Percentiles rank a stretch among this genome's conserved stretches.
Conservation (phyloP, 148 eudicot genomes). For the Chenopodium suecicum region DNA sequence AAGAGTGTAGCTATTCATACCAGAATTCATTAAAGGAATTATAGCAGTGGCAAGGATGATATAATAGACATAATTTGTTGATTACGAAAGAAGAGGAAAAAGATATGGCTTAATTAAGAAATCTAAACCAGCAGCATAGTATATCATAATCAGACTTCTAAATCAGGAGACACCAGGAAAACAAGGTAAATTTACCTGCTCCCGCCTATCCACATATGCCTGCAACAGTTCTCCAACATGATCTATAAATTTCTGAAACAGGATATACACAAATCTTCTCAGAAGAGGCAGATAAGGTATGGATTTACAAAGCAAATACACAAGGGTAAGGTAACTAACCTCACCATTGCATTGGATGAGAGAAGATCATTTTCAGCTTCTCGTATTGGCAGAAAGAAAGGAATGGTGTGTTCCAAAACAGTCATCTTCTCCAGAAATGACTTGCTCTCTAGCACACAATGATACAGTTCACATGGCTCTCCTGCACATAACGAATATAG, state of each 20-base stretch:
- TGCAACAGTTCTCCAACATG: constrained; percentile 91
- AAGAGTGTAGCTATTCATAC: background rate
- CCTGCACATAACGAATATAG: constrained; percentile 46
- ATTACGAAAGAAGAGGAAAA: background rate
- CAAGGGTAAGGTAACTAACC: constrained; percentile 37
- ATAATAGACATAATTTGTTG: background rate
- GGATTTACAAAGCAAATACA: constrained; percentile 13
- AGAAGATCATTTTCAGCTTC: constrained; percentile 92
- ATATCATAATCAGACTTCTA: background rate
- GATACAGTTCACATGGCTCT: constrained; percentile 85
- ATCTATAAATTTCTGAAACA: constrained; percentile 85
- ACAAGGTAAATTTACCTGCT: constrained; percentile 61
- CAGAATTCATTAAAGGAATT: background rate
- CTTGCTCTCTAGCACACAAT: constrained; percentile 94
- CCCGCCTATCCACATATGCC: constrained; percentile 92
- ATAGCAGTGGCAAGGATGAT: background rate
- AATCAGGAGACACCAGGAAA: background rate
- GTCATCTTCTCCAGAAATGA: constrained; percentile 98
- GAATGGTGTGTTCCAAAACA: constrained; percentile 92
- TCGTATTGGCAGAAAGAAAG: constrained; percentile 90
- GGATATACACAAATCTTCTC: constrained; percentile 15
- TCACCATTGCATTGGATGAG: constrained; percentile 97
- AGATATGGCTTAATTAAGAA: background rate
- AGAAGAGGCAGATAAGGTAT: constrained; percentile 14
- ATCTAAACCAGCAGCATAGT: background rate